Evolutionary conservation across 768 basidiomycete species (phyloP), one percentile per base, ranked within the genome.

Genomic region (Mycena haematopus): DNA sequence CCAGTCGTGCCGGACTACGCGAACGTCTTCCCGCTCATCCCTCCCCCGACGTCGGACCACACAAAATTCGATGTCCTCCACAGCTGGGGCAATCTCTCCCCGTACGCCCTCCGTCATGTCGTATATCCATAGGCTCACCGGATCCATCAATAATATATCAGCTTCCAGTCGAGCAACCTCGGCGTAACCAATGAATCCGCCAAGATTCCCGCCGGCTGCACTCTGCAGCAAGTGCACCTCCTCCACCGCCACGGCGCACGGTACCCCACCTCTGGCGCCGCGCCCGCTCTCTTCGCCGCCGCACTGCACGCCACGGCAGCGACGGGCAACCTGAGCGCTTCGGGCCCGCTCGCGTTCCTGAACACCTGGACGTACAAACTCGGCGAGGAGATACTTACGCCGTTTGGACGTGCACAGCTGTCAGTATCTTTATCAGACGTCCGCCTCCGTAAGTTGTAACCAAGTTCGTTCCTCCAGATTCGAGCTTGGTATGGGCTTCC

Each of bases 281-380:
- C 78, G 8, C 81, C 80, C 21, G 73, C 82, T 21, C 73, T 71
- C 17, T 78, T 86, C 62, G 80, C 84, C 6, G 66, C 70, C 21
- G 79, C 80, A 19, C 65, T 87, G 21, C 81, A 87, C 64, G 70
- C 80, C 29, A 76, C 75, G 13, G 85, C 84, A 1, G 61, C 68
- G 7, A 62, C 64, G 14, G 71, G 76, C 4, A 74, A 77, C 3
- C 84, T 87, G 75, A 79, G 75, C 15, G 85, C 83, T 0, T 78
- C 77, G 0, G 90, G 88, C 0, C 75, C 80, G 0, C 73, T 93
- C 21, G 67, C 76, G 1, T 94, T 93, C 70, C 74, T 94, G 72
- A 86, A 89, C 65, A 81, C 80, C 36, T 94, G 91, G 91, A 84
- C 82, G 3, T 93, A 89, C 72, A 86, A 87, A 67, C 86, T 94